phyloP scores from a whole-genome alignment of 2,329 filamentous ascomycete species.

The Davidsoniella virescens region DNA sequence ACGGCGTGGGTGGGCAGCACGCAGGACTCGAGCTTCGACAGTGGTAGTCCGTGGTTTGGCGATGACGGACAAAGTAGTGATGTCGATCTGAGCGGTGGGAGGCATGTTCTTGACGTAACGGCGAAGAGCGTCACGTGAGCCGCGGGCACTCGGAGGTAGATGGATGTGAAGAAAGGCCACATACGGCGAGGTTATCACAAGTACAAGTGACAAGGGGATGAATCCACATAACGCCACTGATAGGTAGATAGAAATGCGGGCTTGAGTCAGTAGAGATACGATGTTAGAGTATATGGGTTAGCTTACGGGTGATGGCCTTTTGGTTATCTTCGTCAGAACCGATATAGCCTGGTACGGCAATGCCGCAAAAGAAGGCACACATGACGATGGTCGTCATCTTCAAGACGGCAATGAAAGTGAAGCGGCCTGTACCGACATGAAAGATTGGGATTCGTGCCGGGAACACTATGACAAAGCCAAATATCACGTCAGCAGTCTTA shows the following conservation, averaged over 20 bases:
- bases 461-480: slow-evolving; percentile 23
- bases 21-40: slow-evolving; percentile 24
- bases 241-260: background rate
- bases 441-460: slow-evolving; percentile 53
- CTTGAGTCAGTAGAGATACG: slow-evolving; percentile 1
- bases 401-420: slow-evolving; percentile 50
- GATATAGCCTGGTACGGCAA: slow-evolving; percentile 45
- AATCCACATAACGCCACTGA: slow-evolving; percentile 43
- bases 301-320: slow-evolving; percentile 25
- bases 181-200: slow-evolving; percentile 50
- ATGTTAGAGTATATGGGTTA: background rate
- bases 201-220: slow-evolving; percentile 47
- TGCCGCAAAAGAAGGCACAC: slow-evolving; percentile 46
- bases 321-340: slow-evolving; percentile 23
- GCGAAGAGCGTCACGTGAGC: slow-evolving; percentile 38
- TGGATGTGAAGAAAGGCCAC: slow-evolving; percentile 57
- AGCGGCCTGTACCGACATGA: slow-evolving; percentile 52
- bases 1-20: slow-evolving; percentile 16
- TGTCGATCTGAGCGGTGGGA: slow-evolving; percentile 28
- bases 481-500: background rate
- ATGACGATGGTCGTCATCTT: slow-evolving; percentile 57
- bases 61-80: slow-evolving; percentile 40
- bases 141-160: slow-evolving; percentile 48
- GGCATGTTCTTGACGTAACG: slow-evolving; percentile 34
- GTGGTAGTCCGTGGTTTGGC: slow-evolving; percentile 36